Evolutionary conservation across 2,329 filamentous ascomycete species (phyloP), one percentile per base, ranked within the genome.

Genomic region (Thermoascus crustaceus): DNA sequence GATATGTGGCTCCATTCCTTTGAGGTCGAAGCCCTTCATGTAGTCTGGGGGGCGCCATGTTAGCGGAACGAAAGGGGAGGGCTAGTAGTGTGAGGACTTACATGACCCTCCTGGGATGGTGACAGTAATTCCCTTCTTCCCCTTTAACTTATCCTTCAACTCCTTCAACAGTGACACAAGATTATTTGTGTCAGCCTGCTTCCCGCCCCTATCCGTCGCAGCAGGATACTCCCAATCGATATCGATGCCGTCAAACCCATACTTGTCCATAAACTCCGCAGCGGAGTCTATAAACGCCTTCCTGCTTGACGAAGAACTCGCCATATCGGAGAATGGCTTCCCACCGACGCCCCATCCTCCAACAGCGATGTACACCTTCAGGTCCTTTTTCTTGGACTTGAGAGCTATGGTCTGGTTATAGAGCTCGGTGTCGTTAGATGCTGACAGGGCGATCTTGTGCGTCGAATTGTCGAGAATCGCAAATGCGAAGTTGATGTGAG

Each of bases 241-340:
- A 35, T 72, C 67, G 4, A 68, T 49, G 3, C 66, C 67, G 39
- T 66, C 60, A 33, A 71, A 70, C 2, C 54, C 53, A 45, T 66
- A 69, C 7, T 48, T 54, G 1, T 42, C 22, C 46, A 72, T 54
- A 42, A 72, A 71, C 1, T 37, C 25, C 5, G 57, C 35, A 3
- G 65, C 34, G 8, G 50, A 52, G 0, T 50, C 36, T 34, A 63
- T 54, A 40, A 72, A 72, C 0, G 35, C 45, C 0, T 41, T 34
- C 14, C 45, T 42, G 14, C 44, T 50, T 2, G 14, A 30, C 5
- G 42, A 32, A 5, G 41, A 41, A 0, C 30, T 16, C 0, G 40
- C 48, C 19, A 57, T 39, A n/a, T 51, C 36, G 19, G 45, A 35
- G 35, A 54, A 42, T 11, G 44, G 43, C 8, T 38, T 38, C 31